Evolutionary conservation across 768 basidiomycete genomes (phyloP), one percentile per base, ranked within the genome.

Genomic region (Rhodotorula kratochvilovae): DNA sequence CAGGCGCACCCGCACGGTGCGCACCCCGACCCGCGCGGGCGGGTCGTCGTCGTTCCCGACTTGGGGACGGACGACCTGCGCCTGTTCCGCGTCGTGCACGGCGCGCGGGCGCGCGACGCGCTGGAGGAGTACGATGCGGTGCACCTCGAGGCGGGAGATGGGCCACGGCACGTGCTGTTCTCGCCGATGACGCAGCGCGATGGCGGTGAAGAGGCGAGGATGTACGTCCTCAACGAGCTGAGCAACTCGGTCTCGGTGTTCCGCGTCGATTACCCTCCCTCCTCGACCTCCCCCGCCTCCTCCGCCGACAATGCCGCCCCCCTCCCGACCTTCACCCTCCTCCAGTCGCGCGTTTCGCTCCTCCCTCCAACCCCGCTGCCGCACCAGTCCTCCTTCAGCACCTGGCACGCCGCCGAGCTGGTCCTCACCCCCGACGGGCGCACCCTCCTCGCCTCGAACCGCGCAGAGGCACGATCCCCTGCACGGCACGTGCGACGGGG

Each of bases 221-320:
- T 74, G 11, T 74, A 74, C 68, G 66, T 70, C 33, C 54, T 74
- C 31, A 74, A 74, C 73, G 73, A 74, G 50, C 58, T 74, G 10
- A 6, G 16, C 68, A 74, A 74, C 66, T 74, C 73, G 39, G 3
- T 74, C 63, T 48, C 73, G 0, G 57, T 62, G n/a, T 50, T 64
- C 19, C 27, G 53, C 51, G 62, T 65, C 42, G 17, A 39, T 16
- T 70, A 74, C 35, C 59, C 64, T 29, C 27, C 71, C 46, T 23
- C 33, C 27, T 5, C 42, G 25, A 21, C 53, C 2, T 46, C 56
- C 35, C 39, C 59, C 51, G n/a, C 13, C 43, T 13, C 43, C 15
- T 12, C 11, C 3, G 45, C 45, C 2, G 2, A 25, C 46, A 29
- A 51, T 12, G 23, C 63, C 0, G 13, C 35, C 5, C 31, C 5